A percentile compares a stretch with the other conserved stretches of the same genome.
phyloP scores from a whole-genome alignment of 441 rosid species.

The Theobroma grandiflorum region DNA sequence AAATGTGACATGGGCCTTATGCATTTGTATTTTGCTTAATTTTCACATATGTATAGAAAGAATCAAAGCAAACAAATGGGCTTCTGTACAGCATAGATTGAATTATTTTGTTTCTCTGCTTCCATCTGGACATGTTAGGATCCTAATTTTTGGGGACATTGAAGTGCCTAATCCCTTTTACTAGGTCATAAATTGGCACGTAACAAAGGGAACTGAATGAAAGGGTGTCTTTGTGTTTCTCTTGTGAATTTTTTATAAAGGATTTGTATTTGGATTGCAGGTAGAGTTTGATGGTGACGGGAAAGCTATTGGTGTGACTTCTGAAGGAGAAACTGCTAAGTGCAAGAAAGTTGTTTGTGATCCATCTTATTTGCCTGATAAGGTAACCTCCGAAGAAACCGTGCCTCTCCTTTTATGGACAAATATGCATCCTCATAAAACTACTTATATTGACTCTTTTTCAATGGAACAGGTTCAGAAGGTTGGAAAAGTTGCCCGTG shows the following conservation, averaged over 20 bases:
- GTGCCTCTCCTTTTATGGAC: neutral
- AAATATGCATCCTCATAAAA: neutral
- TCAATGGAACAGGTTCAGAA: constrained; percentile 54
- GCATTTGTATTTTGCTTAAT: neutral
- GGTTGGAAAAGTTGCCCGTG: constrained; percentile 71
- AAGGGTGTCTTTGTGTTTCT: neutral
- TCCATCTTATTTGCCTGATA: constrained; percentile 70
- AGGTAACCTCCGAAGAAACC: constrained; percentile 43
- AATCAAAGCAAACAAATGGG: neutral
- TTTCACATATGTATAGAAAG: neutral
- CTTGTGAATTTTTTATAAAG: neutral
- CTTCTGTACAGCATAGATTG: neutral
- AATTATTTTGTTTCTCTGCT: neutral
- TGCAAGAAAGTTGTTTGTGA: constrained; percentile 81
- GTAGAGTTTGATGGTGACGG: constrained; percentile 70
- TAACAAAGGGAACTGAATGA: constrained; percentile 1
- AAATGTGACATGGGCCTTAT: neutral
- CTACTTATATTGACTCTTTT: neutral
- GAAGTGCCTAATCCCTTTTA: neutral
- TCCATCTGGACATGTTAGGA: neutral
- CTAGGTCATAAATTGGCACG: neutral
- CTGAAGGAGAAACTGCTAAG: constrained; percentile 79
- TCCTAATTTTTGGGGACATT: neutral
- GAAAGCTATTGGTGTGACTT: constrained; percentile 68
- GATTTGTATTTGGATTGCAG: constrained; percentile 37